Evolutionary conservation across 257 asterid species (phyloP).

Genomic region (Solanum appendiculatum): DNA sequence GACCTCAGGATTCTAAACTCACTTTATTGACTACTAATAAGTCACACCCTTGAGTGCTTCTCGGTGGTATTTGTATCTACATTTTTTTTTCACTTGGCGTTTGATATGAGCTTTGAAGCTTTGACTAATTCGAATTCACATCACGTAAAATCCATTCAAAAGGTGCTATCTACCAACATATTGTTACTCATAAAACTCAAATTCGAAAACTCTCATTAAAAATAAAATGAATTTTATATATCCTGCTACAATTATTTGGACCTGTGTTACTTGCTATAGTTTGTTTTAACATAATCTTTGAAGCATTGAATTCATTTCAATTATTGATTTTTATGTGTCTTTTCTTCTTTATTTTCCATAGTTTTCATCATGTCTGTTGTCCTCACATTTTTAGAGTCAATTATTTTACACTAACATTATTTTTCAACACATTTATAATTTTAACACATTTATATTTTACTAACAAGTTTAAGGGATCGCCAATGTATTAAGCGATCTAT

Average conservation of each 20-base stretch:
- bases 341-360: not conserved
- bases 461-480: not conserved
- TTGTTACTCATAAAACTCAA: not conserved
- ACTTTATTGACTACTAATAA: not conserved
- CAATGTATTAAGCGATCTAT: not conserved
- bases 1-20: not conserved
- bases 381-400: not conserved
- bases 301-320: conserved; percentile 1
- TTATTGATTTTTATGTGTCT: not conserved
- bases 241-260: not conserved
- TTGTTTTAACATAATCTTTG: not conserved
- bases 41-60: not conserved
- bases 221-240: not conserved
- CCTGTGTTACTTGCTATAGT: not conserved
- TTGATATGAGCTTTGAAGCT: not conserved
- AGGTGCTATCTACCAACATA: not conserved
- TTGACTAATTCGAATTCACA: not conserved
- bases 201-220: not conserved
- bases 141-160: not conserved
- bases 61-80: not conserved
- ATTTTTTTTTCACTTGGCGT: not conserved
- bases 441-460: not conserved
- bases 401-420: not conserved
- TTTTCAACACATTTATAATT: not conserved
- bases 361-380: not conserved